Base-by-base conservation (phyloP, 495 filamentous ascomycete species). In the Friedmanniomyces endolithicus region DNA sequence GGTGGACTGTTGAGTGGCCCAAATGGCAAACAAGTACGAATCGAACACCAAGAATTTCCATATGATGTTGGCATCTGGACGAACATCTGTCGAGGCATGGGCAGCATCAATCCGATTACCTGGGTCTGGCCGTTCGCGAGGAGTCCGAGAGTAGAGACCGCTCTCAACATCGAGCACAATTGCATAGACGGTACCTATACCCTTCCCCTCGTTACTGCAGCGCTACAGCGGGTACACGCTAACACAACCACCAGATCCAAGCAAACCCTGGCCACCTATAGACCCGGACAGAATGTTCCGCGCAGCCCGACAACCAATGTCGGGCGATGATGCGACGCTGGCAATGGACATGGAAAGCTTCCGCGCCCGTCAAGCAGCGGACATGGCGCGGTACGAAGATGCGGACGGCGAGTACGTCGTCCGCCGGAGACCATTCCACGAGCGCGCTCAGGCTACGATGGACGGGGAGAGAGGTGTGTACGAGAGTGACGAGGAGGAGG, bases 31-130 rank as follows among this genome's bases (percentile, higher is more conserved):
- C 68, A 70, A 24, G 59, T 84, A 6, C 66, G 68, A 11, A 75
- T 89, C 52, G 68, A 69, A 41, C 76, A 75, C 45, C 83, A 92
- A 60, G 88, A 94, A 62, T 95, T 88, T 65, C 88, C 88, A 0
- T 97, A 94, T 62, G 92, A 98, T 65, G 76, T 97, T 55, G 94
- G 92, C 9, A 74, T 97, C 46, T 92, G 81, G 75, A 70, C 71
- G 20, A 95, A 95, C 64, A 70, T 90, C 45, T 78, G 71, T 53
- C 78, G 83, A 53, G 84, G 77, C 29, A 89, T 94, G 81, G 88
- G 87, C 0, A 68, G 61, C 2, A 75, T 77, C 0, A 80, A 72
- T 56, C 50, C 62, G 0, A 51, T 86, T 0, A 65, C 71, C 19
- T 87, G 83, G 83, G 75, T 83, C 51, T 85, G 76, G 75, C 84